phyloP scores from a whole-genome alignment of 257 asterid species.

The Asclepias syriaca region DNA sequence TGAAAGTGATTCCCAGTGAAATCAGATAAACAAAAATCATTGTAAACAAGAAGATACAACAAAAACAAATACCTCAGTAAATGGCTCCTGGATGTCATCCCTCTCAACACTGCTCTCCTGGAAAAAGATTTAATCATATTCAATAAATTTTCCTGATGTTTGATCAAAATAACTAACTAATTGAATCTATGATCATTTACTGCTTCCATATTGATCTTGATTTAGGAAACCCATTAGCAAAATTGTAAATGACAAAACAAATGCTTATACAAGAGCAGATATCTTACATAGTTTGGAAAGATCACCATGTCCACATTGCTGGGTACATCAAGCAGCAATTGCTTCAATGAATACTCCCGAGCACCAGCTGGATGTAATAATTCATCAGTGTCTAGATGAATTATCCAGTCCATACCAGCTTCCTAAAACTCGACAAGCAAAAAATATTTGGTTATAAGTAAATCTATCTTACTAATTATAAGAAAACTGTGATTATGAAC shows the following conservation, averaged over 20 bases:
- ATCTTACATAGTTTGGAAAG: slow-evolving; percentile 92
- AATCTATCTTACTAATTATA: background rate
- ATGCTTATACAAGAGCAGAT: background rate
- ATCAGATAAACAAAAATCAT: background rate
- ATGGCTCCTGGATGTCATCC: slow-evolving; percentile 90
- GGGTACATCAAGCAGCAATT: slow-evolving; percentile 77
- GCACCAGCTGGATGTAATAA: slow-evolving; percentile 91
- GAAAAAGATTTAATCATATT: slow-evolving; percentile 14
- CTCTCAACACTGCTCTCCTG: slow-evolving; percentile 98
- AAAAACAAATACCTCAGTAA: slow-evolving; percentile 69
- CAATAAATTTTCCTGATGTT: slow-evolving; percentile 12
- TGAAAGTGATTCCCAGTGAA: background rate
- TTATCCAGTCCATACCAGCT: slow-evolving; percentile 92
- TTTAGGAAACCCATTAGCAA: background rate
- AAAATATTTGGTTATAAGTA: background rate
- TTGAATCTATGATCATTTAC: background rate
- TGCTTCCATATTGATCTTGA: background rate
- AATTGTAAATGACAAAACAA: background rate
- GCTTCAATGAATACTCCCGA: slow-evolving; percentile 88
- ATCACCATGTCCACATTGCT: slow-evolving; percentile 86
- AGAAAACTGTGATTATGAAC: background rate
- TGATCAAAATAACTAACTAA: background rate
- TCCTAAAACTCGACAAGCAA: slow-evolving; percentile 38
- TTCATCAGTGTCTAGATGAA: slow-evolving; percentile 97
- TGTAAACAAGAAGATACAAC: background rate